Evolutionary conservation across 371 early-diverging fungal species (phyloP), one percentile per base, ranked within the genome.

Genomic region (Dichotomocladium elegans): DNA sequence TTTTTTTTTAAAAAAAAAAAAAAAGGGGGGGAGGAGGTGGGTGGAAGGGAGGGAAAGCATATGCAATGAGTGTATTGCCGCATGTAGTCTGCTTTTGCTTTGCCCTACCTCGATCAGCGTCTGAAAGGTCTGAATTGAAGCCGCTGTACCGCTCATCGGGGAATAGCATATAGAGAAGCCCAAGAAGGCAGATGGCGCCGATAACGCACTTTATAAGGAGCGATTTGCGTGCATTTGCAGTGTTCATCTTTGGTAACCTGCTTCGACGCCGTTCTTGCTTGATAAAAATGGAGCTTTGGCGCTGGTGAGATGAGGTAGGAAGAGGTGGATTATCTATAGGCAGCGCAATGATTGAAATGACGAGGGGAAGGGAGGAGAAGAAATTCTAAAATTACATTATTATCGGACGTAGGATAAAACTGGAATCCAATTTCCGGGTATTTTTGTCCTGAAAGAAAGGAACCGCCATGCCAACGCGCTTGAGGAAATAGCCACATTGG

Each of bases 271-370:
- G 56, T 35, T 66, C 64, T 35, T 63, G 62, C 46, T 74, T 74
- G 42, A 74, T 59, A 28, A 60, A 48, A 33, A 70, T 61, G 22
- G 74, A 74, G 49, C 64, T 70, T 60, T 70, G 64, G 51, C 74
- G 70, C 57, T 70, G 66, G 58, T 74, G 74, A 35, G 54, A 37
- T 47, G 52, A 64, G 15, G 55, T 15, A 9, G 37, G 37, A 15
- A 21, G 37, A 37, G 37, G 37, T 17, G 37, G 37, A 9, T 41
- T 15, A 8, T 47, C 48, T 10, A 12, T 47, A 27, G 31, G 11
- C 17, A 33, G 22, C 48, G 41, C 55, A n/a, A 30, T 47, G 48
- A 37, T 37, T 37, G 37, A 47, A 41, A 41, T n/a, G 10, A 37
- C n/a, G 10, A 15, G 37, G 35, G 35, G 35, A 17, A 34, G 35